Base-by-base conservation (phyloP, 371 early-diverging fungal genomes). In the Mucor velutinosus region DNA sequence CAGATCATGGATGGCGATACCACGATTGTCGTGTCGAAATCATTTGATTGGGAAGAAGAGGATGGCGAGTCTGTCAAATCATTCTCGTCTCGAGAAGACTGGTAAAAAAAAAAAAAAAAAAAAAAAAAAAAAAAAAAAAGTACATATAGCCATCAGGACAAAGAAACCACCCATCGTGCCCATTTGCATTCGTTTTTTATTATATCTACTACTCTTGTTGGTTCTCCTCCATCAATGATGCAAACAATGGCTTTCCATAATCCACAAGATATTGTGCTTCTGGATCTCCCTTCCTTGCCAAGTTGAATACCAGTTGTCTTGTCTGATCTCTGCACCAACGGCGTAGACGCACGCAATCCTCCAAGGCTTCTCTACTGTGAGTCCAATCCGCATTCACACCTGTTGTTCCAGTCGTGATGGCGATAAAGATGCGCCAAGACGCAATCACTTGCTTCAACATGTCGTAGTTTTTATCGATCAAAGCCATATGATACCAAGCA, bases 401-500 rank as follows among this genome's bases (percentile, higher is more conserved):
- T 2, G 63, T 67, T 2, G 67, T 70, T 19, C 77, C 67, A 39
- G 73, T 69, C 14, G 64, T 58, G n/a, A 80, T 63, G 12, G 85
- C 83, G n/a, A 77, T 66, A 59, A 79, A 82, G 25, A 82, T 79
- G 11, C 83, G 72, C 80, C 83, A 85, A 1, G 83, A 77, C 0
- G 83, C 81, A 51, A 79, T 72, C 6, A 80, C 74, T 23, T 76
- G 70, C 49, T 85, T 82, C 37, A 76, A 32, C 72, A 77, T 75
- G 56, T 85, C 83, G 51, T 85, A 85, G 12, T 83, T 81, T 35
- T 76, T 78, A 64, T 85, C 85, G 7, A 85, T 70, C 41, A 82
- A 60, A 0, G 79, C 74, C 78, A 82, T 81, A 64, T 85, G 85
- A 63, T 85, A 82, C 76, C 79, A 77, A 27, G 77, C 80, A 55